phyloP scores from a whole-genome alignment of 192 early-diverging fungal species.

The Backusella tuberculispora region DNA sequence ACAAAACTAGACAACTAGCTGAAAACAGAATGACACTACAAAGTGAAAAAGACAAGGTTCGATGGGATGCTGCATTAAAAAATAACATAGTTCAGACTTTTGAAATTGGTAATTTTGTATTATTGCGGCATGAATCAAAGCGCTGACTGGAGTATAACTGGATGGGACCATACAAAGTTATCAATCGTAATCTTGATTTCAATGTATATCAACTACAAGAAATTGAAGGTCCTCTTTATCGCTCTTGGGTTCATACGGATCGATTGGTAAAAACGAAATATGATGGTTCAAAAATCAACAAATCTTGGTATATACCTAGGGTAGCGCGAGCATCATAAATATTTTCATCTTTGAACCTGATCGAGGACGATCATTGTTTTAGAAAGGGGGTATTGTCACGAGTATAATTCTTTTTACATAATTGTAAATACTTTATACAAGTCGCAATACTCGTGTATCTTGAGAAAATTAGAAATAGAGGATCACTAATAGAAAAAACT shows the following conservation, averaged over 20 bases:
- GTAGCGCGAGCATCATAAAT: background rate
- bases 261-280: background rate
- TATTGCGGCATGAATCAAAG: constrained; percentile 1
- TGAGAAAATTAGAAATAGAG: too few relatives aligned
- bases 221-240: background rate
- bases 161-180: constrained; percentile 5
- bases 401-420: too few relatives aligned
- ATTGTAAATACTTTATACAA: too few relatives aligned
- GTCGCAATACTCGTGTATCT: too few relatives aligned
- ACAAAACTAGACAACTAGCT: background rate
- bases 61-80: constrained; percentile 13
- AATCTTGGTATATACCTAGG: constrained; percentile 1
- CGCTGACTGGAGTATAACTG: constrained; percentile 7
- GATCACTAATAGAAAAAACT: too few relatives aligned
- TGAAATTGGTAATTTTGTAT: background rate
- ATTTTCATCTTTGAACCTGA: too few relatives aligned
- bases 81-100: background rate
- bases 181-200: background rate
- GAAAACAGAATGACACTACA: background rate
- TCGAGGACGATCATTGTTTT: too few relatives aligned
- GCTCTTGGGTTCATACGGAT: constrained; percentile 14
- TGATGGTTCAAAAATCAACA: background rate
- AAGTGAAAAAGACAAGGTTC: background rate
- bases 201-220: constrained; percentile 1
- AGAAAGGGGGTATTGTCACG: too few relatives aligned